phyloP scores from a whole-genome alignment of 768 basidiomycete species.

The Leccinum variicolor region DNA sequence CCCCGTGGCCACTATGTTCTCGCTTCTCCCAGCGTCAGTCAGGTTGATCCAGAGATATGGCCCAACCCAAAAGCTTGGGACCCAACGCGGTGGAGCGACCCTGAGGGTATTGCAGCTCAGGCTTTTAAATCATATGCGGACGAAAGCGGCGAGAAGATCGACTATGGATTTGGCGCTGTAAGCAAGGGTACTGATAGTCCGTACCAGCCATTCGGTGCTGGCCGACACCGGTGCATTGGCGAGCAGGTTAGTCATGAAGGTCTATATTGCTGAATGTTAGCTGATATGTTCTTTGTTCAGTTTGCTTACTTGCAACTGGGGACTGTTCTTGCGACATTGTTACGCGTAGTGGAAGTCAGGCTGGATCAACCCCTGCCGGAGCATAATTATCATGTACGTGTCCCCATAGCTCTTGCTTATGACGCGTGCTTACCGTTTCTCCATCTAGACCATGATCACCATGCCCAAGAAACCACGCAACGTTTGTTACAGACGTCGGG shows the following conservation, averaged over 20 bases:
- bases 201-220: constrained; percentile 98
- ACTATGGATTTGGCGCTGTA: constrained; percentile 94
- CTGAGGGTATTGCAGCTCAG: constrained; percentile 74
- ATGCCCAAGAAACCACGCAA: constrained; percentile 72
- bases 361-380: constrained; percentile 63
- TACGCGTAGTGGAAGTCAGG: constrained; percentile 73
- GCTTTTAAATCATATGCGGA: constrained; percentile 75
- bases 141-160: constrained; percentile 82
- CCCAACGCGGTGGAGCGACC: constrained; percentile 82
- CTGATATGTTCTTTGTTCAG: constrained; percentile 33
- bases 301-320: constrained; percentile 96
- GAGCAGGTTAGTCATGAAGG: constrained; percentile 56
- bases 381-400: constrained; percentile 86
- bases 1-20: constrained; percentile 89
- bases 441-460: constrained; percentile 84
- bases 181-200: constrained; percentile 95
- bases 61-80: constrained; percentile 68
- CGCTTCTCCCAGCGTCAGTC: constrained; percentile 83
- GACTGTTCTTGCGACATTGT: constrained; percentile 71
- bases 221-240: constrained; percentile 92
- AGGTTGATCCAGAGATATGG: constrained; percentile 86
- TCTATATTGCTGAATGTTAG: not conserved
- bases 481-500: constrained; percentile 65
- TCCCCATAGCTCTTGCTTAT: not conserved
- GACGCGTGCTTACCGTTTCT: constrained; percentile 4